phyloP scores from a whole-genome alignment of 2,329 filamentous ascomycete species.

The Gaeumannomyces sp. region DNA sequence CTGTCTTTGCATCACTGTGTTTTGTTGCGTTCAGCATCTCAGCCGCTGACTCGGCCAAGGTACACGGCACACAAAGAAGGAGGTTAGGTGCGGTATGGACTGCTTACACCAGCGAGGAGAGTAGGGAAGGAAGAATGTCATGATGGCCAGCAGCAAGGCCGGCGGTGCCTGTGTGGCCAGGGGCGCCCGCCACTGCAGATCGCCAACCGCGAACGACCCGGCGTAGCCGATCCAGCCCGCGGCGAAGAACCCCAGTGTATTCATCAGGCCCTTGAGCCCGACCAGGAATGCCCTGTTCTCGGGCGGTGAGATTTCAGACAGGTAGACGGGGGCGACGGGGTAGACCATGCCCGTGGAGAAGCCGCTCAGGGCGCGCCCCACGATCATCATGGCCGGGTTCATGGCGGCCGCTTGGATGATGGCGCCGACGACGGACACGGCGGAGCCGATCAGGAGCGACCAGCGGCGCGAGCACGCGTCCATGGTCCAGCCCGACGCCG shows the following conservation, averaged over 20 bases:
- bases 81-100: not conserved
- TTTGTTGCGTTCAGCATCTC: not conserved
- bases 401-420: slow-evolving; percentile 14
- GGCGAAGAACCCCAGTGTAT: slow-evolving; percentile 29
- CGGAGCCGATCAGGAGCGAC: slow-evolving; percentile 7
- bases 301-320: slow-evolving; percentile 32
- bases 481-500: slow-evolving; percentile 4
- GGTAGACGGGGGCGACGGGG: slow-evolving; percentile 9
- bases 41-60: not conserved
- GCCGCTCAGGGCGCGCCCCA: slow-evolving; percentile 32
- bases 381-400: slow-evolving; percentile 17
- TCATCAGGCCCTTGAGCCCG: slow-evolving; percentile 22
- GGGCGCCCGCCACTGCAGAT: slow-evolving; percentile 28
- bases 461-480: slow-evolving; percentile 9
- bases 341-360: slow-evolving; percentile 30
- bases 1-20: slow-evolving; percentile 17
- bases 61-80: not conserved
- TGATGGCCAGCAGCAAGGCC: slow-evolving; percentile 16
- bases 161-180: slow-evolving; percentile 26
- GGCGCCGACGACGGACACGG: slow-evolving; percentile 6
- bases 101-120: slow-evolving; percentile 22
- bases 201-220: slow-evolving; percentile 24
- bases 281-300: slow-evolving; percentile 11
- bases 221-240: slow-evolving; percentile 35
- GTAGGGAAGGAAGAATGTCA: slow-evolving; percentile 20